phyloP scores from a whole-genome alignment of 2,329 filamentous ascomycete species.

The Penicillium sp. region DNA sequence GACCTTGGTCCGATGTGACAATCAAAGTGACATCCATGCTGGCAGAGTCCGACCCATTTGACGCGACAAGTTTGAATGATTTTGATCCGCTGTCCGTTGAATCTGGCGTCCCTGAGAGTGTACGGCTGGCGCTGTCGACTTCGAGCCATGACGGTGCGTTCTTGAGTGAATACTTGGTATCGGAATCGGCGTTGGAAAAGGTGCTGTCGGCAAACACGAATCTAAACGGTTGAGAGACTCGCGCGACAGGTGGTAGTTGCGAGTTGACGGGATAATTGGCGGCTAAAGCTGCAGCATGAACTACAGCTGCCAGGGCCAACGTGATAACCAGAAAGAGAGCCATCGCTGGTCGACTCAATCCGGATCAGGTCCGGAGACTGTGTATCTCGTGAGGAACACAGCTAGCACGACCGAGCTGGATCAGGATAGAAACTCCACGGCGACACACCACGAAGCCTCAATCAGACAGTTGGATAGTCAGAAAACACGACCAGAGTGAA shows the following conservation, averaged over 20 bases:
- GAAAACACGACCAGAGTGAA: conserved; percentile 15
- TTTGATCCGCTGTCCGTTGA: conserved; percentile 62
- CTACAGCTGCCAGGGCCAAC: conserved; percentile 36
- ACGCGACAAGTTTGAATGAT: conserved; percentile 71
- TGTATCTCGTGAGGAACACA: conserved; percentile 24
- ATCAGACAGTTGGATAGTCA: conserved; percentile 11
- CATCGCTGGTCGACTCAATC: conserved; percentile 34
- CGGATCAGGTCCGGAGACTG: conserved; percentile 23
- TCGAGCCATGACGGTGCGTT: conserved; percentile 75
- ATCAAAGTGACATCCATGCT: conserved; percentile 73
- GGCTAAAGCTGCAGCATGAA: conserved; percentile 43
- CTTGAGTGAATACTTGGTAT: conserved; percentile 70
- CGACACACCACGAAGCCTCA: conserved; percentile 11
- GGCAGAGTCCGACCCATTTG: conserved; percentile 67
- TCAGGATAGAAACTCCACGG: conserved; percentile 7
- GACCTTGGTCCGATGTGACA: conserved; percentile 60
- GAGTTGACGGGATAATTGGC: conserved; percentile 78
- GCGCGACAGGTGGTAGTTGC: conserved; percentile 80
- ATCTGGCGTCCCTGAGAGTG: conserved; percentile 73
- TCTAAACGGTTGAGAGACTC: conserved; percentile 62
- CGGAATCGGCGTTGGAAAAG: conserved; percentile 65
- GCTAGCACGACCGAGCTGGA: conserved; percentile 23
- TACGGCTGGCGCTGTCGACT: conserved; percentile 68
- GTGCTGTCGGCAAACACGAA: conserved; percentile 63
- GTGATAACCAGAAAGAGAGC: conserved; percentile 35